Evolutionary conservation across 1,284 basidiomycete genomes (phyloP).

Genomic region (Trametes polyzona): DNA sequence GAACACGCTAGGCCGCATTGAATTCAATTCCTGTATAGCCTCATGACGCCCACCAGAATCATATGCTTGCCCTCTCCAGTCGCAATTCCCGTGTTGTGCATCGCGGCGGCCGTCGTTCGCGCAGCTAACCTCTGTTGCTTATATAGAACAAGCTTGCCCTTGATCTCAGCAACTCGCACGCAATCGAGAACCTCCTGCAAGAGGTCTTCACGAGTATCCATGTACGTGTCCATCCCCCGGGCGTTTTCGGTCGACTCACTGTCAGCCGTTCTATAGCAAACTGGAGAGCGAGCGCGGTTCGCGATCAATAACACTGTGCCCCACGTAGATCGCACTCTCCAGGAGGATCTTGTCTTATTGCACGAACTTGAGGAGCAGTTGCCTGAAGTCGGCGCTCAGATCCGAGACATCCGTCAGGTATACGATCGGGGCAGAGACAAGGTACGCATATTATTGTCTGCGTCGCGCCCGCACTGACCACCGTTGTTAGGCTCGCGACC

Average conservation of each 20-base stretch:
- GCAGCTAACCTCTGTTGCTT: conserved; percentile 9
- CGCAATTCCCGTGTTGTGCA: neutral
- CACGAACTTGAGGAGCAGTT: conserved; percentile 55
- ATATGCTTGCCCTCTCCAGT: conserved; percentile 12
- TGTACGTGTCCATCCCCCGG: conserved; percentile 40
- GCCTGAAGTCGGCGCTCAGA: conserved; percentile 61
- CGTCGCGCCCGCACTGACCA: neutral
- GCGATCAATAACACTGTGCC: conserved; percentile 62
- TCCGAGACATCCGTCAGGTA: conserved; percentile 57
- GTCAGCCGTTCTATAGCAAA: conserved; percentile 47
- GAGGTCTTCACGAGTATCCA: conserved; percentile 62
- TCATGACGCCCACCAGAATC: conserved; percentile 8
- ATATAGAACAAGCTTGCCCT: conserved; percentile 63
- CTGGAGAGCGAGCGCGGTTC: conserved; percentile 56
- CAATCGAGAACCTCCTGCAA: conserved; percentile 67
- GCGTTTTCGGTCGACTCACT: neutral
- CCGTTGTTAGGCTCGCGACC: conserved; percentile 45
- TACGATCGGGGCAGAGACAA: conserved; percentile 74
- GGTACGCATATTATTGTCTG: conserved; percentile 38
- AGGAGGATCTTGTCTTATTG: conserved; percentile 57
- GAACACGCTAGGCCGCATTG: neutral
- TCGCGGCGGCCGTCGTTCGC: neutral
- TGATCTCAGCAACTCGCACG: conserved; percentile 70
- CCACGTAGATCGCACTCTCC: conserved; percentile 57
- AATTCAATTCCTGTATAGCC: conserved; percentile 3